Evolutionary conservation across 164 flowering plant genomes (phyloP).

Genomic region (Annona cherimola): DNA sequence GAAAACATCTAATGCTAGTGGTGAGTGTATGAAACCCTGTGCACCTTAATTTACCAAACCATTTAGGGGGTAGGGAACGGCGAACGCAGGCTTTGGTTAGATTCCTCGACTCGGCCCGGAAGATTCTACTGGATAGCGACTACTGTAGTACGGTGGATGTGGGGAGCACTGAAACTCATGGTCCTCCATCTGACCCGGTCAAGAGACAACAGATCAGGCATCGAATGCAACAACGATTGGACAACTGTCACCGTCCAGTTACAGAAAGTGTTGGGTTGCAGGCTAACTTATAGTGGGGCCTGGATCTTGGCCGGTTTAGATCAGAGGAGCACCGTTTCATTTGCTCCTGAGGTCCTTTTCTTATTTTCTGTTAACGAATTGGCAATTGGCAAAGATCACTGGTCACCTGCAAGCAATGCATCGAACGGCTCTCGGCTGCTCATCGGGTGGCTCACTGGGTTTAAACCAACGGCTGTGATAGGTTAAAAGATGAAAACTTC

Average conservation of each 20-base stretch:
- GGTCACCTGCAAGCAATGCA: neutral
- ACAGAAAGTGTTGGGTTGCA: neutral
- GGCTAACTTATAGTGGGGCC: no score
- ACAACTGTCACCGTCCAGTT: no score
- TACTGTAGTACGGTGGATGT: neutral
- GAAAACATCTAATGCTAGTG: no score
- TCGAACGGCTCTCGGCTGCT: neutral
- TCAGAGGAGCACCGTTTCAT: no score
- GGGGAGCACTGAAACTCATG: neutral
- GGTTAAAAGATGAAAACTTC: no score
- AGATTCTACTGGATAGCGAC: constrained; percentile 44
- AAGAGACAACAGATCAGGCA: neutral
- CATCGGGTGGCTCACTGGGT: neutral
- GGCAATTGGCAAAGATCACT: neutral
- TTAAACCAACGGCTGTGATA: neutral
- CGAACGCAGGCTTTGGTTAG: constrained; percentile 12
- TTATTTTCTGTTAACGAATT: neutral
- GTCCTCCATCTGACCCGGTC: neutral
- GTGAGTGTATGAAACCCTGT: no score
- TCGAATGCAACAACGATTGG: neutral
- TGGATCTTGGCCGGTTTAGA: no score
- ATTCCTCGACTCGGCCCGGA: constrained; percentile 36
- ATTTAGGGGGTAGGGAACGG: no score
- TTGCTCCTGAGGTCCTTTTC: neutral
- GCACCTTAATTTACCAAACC: no score